Evolutionary conservation across 2,329 filamentous ascomycete genomes (phyloP), one percentile per base, ranked within the genome.

Genomic region (Ascochyta clinopodiicola): DNA sequence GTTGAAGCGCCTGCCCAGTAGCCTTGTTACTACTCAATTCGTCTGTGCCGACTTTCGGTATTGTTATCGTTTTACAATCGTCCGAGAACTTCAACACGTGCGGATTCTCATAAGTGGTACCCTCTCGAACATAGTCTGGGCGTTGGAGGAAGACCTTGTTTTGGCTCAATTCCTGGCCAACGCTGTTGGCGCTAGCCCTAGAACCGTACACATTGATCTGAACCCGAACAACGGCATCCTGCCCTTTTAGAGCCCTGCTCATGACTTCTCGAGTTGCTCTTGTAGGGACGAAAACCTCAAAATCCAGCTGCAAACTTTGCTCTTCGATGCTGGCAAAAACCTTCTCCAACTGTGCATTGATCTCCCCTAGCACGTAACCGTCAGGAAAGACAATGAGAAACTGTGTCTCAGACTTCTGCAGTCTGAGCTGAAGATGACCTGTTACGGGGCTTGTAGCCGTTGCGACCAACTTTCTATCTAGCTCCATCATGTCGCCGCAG

Each of bases 121-220:
- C 60, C 9, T 54, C 15, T 31, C 59, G 55, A 3, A 65, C 21
- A 27, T 64, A 48, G 22, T 65, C 61, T 2, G 69, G 67, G 10
- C 50, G 51, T 50, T 72, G 69, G 1, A 72, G 53, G 34, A 64
- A 72, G 8, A 71, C 36, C 37, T 68, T 70, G 24, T 62, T 38
- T 6, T 50, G 32, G 2, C 65, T 68, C 0, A 72, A 37, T 21
- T 65, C 59, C 22, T 35, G 48, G 1, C 68, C 67, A 3, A 70
- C 50, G n/a, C 45, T 38, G 7, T 46, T 21, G 15, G 59, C 45
- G 17, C 35, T 40, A 1, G 36, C 31, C 3, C 36, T 42, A 29
- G 56, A 38, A 1, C 68, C 67, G 42, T 72, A 71, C 0, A 71
- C 32, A 27, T 65, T 71, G 8, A 72, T 61, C 38, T 69, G 61